Evolutionary conservation across 2,329 filamentous ascomycete genomes (phyloP).

Genomic region (Trichoderma atrobrunneum): DNA sequence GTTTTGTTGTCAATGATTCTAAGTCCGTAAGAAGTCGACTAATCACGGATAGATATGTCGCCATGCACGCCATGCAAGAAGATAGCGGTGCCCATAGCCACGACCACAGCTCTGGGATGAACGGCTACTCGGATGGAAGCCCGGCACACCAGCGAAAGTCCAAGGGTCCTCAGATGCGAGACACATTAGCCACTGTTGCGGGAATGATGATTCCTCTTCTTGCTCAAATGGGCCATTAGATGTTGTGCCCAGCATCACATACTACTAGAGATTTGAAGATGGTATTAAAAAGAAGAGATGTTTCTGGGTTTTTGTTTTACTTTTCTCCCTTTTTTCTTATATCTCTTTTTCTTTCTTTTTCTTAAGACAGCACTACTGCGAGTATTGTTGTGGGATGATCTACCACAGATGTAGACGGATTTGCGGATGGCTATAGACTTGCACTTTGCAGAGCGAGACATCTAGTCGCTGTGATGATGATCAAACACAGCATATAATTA

Average conservation of each 20-base stretch:
- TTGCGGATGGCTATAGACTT: not conserved
- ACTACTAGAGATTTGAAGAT: not conserved
- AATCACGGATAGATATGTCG: conserved; percentile 68
- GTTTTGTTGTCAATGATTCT: conserved; percentile 31
- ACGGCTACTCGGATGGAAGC: conserved; percentile 54
- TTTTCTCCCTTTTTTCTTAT: not conserved
- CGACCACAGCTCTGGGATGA: conserved; percentile 47
- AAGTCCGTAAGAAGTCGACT: not conserved
- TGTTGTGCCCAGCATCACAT: not conserved
- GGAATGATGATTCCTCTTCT: conserved; percentile 78
- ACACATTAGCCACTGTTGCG: conserved; percentile 66
- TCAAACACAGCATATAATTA: not conserved
- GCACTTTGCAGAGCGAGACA: not conserved
- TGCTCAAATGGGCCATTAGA: conserved; percentile 72
- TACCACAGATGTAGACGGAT: conserved; percentile 2
- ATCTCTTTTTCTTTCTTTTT: not conserved
- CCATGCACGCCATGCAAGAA: conserved; percentile 98
- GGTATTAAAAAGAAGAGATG: not conserved
- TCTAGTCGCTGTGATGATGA: not conserved
- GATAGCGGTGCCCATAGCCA: conserved; percentile 51
- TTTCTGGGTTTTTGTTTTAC: not conserved
- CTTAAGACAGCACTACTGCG: not conserved
- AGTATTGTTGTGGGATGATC: not conserved
- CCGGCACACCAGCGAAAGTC: conserved; percentile 48
- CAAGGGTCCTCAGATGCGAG: conserved; percentile 59